Evolutionary conservation across 768 basidiomycete species (phyloP).

Genomic region (Cystobasidium tubakii): DNA sequence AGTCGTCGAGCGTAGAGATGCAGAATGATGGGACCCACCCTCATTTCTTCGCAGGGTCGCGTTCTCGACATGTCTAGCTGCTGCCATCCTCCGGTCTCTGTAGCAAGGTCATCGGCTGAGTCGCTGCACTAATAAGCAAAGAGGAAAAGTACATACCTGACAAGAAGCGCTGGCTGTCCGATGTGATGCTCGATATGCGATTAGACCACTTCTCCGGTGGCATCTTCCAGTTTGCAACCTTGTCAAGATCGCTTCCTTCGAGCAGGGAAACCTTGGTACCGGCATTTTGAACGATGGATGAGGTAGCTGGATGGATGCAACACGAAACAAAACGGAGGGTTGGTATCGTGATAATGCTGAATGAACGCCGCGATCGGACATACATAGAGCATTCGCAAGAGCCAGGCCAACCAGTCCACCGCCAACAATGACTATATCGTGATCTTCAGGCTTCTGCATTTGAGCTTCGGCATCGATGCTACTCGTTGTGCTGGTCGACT

Average conservation of each 20-base stretch:
- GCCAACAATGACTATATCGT: slow-evolving; percentile 88
- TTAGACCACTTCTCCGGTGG: slow-evolving; percentile 49
- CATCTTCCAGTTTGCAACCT: slow-evolving; percentile 22
- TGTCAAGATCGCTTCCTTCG: slow-evolving; percentile 36
- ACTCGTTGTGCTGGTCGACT: neutral
- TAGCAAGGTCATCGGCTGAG: neutral
- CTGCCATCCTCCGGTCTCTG: slow-evolving; percentile 79
- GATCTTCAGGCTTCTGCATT: slow-evolving; percentile 48
- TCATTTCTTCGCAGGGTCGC: slow-evolving; percentile 72
- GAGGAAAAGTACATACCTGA: slow-evolving; percentile 44
- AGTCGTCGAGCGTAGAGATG: neutral
- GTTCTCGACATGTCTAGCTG: slow-evolving; percentile 66
- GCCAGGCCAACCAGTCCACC: slow-evolving; percentile 89
- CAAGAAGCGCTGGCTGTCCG: slow-evolving; percentile 49
- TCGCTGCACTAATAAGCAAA: too few species aligned
- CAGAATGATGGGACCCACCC: slow-evolving; percentile 57
- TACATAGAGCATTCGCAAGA: slow-evolving; percentile 78
- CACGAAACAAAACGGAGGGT: too few species aligned
- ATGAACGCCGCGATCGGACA: slow-evolving; percentile 41
- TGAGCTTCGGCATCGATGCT: neutral
- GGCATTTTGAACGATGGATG: neutral
- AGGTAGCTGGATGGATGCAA: neutral
- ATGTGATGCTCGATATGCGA: slow-evolving; percentile 50
- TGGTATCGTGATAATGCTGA: neutral
- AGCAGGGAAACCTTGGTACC: slow-evolving; percentile 35